A percentile compares a stretch with the other conserved stretches of the same genome.
These are phyloP conservation scores for Cryptococcus sp. DNA, from an alignment of 1,284 basidiomycete genomes.

Conservation along the genomic window DNA sequence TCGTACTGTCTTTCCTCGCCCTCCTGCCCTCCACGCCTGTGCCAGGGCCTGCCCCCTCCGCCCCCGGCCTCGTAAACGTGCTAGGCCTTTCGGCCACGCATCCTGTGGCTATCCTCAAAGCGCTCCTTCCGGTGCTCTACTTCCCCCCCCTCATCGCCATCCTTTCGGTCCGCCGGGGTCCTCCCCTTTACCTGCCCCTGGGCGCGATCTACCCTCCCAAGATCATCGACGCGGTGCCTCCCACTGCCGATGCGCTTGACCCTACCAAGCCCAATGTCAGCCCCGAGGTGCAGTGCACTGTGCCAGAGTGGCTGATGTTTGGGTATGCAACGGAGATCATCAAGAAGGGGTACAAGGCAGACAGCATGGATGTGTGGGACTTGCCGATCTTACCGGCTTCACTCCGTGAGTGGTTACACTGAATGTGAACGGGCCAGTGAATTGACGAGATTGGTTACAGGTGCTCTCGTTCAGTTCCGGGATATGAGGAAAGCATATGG, in stretches of 20 bases:
- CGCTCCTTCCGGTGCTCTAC: constrained; percentile 52
- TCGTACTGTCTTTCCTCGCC: constrained; percentile 49
- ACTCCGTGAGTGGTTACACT: constrained; percentile 59
- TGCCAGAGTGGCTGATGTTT: constrained; percentile 66
- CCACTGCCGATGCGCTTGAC: constrained; percentile 27
- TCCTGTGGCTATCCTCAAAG: constrained; percentile 19
- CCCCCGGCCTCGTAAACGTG: constrained; percentile 13
- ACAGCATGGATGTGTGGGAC: constrained; percentile 76
- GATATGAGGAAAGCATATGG: constrained; percentile 41
- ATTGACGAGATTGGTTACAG: constrained; percentile 12
- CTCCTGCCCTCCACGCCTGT: constrained; percentile 40
- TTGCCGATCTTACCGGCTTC: constrained; percentile 69
- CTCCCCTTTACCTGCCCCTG: constrained; percentile 66
- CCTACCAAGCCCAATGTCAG: constrained; percentile 40
- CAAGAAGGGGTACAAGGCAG: constrained; percentile 68
- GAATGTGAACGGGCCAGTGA: not conserved
- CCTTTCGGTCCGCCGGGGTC: constrained; percentile 65
- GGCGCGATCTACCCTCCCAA: constrained; percentile 71
- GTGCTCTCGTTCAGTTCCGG: constrained; percentile 39
- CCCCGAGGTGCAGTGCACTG: constrained; percentile 53
- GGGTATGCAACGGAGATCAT: constrained; percentile 79
- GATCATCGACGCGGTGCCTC: constrained; percentile 44
- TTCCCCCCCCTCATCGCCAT: constrained; percentile 51
- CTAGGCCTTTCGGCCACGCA: constrained; percentile 11
- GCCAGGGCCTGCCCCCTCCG: constrained; percentile 18